phyloP scores from a whole-genome alignment of 345 rosid species.

The Melastoma malabathricum region DNA sequence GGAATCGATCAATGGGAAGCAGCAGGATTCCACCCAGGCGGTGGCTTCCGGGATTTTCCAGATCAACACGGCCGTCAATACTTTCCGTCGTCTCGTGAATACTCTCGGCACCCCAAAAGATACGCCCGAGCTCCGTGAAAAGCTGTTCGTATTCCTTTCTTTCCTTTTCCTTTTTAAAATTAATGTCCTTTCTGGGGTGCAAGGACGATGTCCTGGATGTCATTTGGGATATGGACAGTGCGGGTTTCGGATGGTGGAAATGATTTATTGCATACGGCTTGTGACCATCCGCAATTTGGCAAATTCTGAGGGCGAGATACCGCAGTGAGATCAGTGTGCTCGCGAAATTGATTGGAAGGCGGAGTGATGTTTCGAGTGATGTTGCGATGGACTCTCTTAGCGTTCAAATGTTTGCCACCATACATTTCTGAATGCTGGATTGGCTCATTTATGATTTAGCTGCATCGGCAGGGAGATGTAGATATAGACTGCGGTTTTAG shows the following conservation, averaged over 20 bases:
- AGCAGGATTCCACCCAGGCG: constrained; percentile 75
- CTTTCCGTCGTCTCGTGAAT: constrained; percentile 85
- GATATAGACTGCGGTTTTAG: too few relatives aligned
- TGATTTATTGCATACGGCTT: too few relatives aligned
- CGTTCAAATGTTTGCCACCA: too few relatives aligned
- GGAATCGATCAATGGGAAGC: constrained; percentile 38
- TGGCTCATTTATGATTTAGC: too few relatives aligned
- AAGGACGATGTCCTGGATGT: neutral
- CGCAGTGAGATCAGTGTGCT: too few relatives aligned
- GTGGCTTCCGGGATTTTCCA: constrained; percentile 95
- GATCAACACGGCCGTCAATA: constrained; percentile 93
- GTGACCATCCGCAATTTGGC: too few relatives aligned
- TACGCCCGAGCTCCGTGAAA: constrained; percentile 88
- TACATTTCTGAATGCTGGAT: too few relatives aligned
- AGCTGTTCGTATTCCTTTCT: constrained; percentile 53
- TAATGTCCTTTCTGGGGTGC: neutral
- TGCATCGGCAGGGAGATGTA: too few relatives aligned
- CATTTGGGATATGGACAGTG: neutral
- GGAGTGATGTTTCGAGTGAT: too few relatives aligned
- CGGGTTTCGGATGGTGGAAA: neutral
- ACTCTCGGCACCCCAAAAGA: constrained; percentile 97
- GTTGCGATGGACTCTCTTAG: too few relatives aligned
- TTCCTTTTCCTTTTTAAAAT: neutral
- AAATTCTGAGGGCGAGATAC: too few relatives aligned
- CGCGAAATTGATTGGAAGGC: too few relatives aligned